Conservation (phyloP, 2,329 filamentous ascomycete species). For the Fusarium albosuccineum region DNA sequence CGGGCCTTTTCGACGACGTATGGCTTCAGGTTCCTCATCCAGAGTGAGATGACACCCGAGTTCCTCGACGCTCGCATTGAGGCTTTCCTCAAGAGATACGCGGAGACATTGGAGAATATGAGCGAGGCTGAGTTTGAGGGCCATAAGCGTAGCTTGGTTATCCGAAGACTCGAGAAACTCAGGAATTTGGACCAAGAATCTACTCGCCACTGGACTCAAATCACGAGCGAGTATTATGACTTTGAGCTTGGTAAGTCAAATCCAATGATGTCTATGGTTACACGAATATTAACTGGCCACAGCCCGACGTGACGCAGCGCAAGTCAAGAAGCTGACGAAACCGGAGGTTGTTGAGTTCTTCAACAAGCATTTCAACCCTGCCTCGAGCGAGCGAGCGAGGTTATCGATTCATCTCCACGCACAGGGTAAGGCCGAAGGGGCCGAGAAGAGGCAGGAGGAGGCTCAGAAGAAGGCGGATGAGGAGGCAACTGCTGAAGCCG, state of each 20-base stretch:
- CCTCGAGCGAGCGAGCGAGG: slow-evolving; percentile 82
- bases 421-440: slow-evolving; percentile 67
- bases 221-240: slow-evolving; percentile 88
- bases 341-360: slow-evolving; percentile 85
- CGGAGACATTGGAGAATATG: slow-evolving; percentile 78
- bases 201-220: slow-evolving; percentile 84
- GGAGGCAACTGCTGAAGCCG: slow-evolving; percentile 41
- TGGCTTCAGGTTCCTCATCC: slow-evolving; percentile 90
- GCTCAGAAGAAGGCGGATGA: slow-evolving; percentile 52
- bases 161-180: slow-evolving; percentile 87
- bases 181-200: slow-evolving; percentile 93
- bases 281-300: slow-evolving; percentile 32
- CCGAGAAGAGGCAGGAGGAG: slow-evolving; percentile 62
- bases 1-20: slow-evolving; percentile 80
- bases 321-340: slow-evolving; percentile 82
- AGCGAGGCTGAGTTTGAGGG: slow-evolving; percentile 85
- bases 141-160: slow-evolving; percentile 90
- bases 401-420: slow-evolving; percentile 86
- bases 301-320: slow-evolving; percentile 82
- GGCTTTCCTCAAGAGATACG: slow-evolving; percentile 79
- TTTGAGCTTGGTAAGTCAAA: slow-evolving; percentile 80
- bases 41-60: slow-evolving; percentile 86
- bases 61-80: slow-evolving; percentile 93
- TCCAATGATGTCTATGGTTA: too few species aligned
- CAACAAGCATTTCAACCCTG: slow-evolving; percentile 78